These are phyloP conservation scores for Colletotrichum orchidophilum DNA, from an alignment of 2,329 filamentous ascomycete genomes.

Conservation along the genomic window DNA sequence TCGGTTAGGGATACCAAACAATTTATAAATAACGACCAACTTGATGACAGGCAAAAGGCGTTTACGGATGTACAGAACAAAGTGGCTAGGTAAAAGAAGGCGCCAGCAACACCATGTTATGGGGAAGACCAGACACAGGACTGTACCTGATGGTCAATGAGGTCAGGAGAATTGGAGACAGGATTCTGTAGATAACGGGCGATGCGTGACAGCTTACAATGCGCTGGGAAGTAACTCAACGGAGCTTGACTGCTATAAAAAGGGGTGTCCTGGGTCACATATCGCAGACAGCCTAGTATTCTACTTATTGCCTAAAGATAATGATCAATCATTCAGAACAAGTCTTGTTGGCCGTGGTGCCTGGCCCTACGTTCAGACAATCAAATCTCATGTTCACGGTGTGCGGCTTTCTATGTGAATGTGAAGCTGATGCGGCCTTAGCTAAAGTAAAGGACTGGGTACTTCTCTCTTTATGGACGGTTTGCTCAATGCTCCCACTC, in stretches of 20 bases:
- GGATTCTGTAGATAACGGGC: constrained; percentile 12
- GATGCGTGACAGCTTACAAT: background rate
- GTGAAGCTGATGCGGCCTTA: background rate
- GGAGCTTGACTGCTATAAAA: background rate
- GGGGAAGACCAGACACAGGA: background rate
- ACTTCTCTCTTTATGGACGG: background rate
- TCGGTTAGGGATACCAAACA: constrained; percentile 14
- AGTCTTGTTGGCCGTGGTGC: background rate
- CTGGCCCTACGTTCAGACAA: background rate
- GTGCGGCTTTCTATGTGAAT: background rate
- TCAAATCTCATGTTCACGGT: background rate
- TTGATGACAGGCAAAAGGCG: constrained; percentile 25
- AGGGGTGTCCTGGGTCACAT: background rate
- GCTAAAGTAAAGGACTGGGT: background rate
- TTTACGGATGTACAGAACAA: constrained; percentile 24
- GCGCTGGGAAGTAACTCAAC: background rate
- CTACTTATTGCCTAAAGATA: constrained; percentile 30
- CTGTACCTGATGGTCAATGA: background rate
- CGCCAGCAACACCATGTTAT: background rate
- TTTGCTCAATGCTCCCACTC: background rate
- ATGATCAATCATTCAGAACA: constrained; percentile 28
- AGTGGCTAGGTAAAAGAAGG: background rate
- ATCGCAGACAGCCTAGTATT: background rate
- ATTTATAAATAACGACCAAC: constrained; percentile 21
- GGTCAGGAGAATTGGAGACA: background rate